These are phyloP conservation scores for Colletotrichum incanum DNA, from an alignment of 2,329 filamentous ascomycete species.

Conservation along the genomic window DNA sequence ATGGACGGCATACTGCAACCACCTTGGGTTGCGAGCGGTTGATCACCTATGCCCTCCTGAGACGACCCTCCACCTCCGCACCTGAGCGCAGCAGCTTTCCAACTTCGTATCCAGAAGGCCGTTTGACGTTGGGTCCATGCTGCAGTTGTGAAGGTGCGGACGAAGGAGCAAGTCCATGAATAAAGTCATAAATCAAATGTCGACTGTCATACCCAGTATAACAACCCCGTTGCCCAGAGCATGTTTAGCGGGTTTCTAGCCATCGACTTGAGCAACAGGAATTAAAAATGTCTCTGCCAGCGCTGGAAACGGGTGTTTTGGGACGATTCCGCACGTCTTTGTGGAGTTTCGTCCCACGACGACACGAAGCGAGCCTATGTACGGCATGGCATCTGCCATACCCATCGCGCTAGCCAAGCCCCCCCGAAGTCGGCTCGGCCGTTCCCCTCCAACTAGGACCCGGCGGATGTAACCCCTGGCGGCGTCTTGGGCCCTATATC, in stretches of 20 bases:
- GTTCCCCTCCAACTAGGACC: conserved; percentile 38
- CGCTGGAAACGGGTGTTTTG: conserved; percentile 14
- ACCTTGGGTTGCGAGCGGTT: conserved; percentile 23
- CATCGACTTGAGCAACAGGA: conserved; percentile 22
- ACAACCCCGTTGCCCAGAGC: conserved; percentile 9
- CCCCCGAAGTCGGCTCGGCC: conserved; percentile 43
- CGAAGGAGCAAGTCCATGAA: neutral
- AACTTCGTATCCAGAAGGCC: neutral
- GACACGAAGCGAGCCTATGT: conserved; percentile 34
- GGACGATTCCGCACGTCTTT: conserved; percentile 10
- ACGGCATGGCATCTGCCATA: conserved; percentile 29
- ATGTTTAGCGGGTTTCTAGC: conserved; percentile 5
- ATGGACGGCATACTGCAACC: conserved; percentile 23
- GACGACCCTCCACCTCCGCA: conserved; percentile 32
- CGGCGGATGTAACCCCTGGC: conserved; percentile 30
- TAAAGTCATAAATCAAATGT: neutral
- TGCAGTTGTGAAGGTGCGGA: neutral
- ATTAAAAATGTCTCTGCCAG: conserved; percentile 23
- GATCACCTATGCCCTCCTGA: conserved; percentile 25
- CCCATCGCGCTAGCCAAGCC: conserved; percentile 31
- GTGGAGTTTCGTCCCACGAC: conserved; percentile 26
- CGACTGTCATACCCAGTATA: neutral
- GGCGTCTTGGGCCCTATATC: conserved; percentile 42
- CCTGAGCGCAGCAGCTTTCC: neutral
- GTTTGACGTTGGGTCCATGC: neutral